phyloP scores from a whole-genome alignment of 768 basidiomycete species.

The Lyophyllum atratum region DNA sequence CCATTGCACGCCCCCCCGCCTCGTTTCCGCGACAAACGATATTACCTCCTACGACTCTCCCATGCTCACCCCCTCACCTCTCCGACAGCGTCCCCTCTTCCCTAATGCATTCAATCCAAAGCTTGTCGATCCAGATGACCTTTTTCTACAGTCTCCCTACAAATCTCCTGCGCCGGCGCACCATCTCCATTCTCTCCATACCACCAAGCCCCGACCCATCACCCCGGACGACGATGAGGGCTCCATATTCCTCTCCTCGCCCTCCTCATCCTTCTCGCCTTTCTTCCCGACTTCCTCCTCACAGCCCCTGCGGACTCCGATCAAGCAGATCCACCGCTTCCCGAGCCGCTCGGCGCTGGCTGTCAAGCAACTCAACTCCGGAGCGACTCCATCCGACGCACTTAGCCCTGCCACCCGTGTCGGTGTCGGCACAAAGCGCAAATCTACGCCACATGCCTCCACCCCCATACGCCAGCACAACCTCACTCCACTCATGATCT shows the following conservation, averaged over 20 bases:
- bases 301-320: slow-evolving; percentile 60
- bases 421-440: slow-evolving; percentile 65
- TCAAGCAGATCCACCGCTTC: slow-evolving; percentile 48
- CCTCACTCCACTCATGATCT: slow-evolving; percentile 50
- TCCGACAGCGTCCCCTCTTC: slow-evolving; percentile 47
- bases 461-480: slow-evolving; percentile 59
- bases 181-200: slow-evolving; percentile 28
- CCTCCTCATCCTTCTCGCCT: slow-evolving; percentile 37
- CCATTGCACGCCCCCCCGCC: slow-evolving; percentile 38
- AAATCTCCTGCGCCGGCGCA: slow-evolving; percentile 45
- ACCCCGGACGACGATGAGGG: slow-evolving; percentile 58
- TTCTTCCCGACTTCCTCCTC: slow-evolving; percentile 46
- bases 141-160: slow-evolving; percentile 57
- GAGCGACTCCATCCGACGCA: slow-evolving; percentile 23
- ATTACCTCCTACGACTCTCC: slow-evolving; percentile 49
- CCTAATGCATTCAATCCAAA: slow-evolving; percentile 25
- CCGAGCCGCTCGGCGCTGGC: slow-evolving; percentile 45
- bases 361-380: slow-evolving; percentile 32
- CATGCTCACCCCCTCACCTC: slow-evolving; percentile 67
- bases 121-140: slow-evolving; percentile 45
- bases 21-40: slow-evolving; percentile 22
- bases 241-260: slow-evolving; percentile 56
- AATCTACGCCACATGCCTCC: slow-evolving; percentile 49
- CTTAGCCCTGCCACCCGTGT: slow-evolving; percentile 27
- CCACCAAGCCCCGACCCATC: slow-evolving; percentile 45